phyloP scores from a whole-genome alignment of 202 grass and related monocot genomes.

The Carex arenaria region DNA sequence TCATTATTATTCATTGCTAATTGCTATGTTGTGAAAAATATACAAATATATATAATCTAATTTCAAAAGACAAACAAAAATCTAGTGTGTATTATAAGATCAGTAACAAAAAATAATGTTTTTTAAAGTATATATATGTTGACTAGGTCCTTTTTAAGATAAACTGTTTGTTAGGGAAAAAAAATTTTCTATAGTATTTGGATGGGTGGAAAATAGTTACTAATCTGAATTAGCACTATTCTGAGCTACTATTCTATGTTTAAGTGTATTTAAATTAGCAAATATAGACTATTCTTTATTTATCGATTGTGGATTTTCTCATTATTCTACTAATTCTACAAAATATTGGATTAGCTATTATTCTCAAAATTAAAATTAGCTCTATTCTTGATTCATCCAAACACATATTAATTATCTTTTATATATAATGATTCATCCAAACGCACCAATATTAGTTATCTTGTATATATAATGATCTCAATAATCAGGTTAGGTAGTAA shows the following conservation, averaged over 20 bases:
- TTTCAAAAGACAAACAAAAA: background rate
- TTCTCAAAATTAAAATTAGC: no score
- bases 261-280: no score
- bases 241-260: no score
- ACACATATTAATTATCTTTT: background rate
- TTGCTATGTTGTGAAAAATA: background rate
- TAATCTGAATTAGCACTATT: no score
- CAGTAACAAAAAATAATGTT: background rate
- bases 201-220: no score
- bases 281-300: no score
- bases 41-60: background rate
- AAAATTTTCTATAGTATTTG: background rate
- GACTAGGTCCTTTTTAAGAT: background rate
- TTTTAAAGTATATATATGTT: background rate
- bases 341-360: no score
- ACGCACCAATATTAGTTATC: background rate
- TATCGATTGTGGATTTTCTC: no score
- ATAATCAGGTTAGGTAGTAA: background rate
- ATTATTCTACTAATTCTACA: no score
- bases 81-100: background rate
- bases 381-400: no score
- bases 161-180: background rate
- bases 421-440: background rate
- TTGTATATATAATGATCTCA: background rate
- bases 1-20: background rate